Evolutionary conservation across 495 filamentous ascomycete species (phyloP), one percentile per base, ranked within the genome.

Genomic region (Parathielavia appendiculata): DNA sequence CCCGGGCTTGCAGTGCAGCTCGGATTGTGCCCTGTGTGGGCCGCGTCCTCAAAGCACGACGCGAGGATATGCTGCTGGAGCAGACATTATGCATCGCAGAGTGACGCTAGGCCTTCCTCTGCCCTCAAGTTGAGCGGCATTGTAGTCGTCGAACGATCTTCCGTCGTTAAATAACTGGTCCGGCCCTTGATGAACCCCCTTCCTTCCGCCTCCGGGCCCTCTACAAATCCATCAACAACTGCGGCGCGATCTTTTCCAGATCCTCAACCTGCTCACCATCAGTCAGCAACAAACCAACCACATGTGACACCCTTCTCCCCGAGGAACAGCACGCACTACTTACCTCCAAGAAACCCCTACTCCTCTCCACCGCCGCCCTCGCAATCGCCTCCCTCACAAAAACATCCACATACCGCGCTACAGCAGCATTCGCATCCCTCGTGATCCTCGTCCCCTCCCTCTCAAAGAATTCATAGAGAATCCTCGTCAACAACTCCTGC

Each of bases 371-470:
- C 9, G 84, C 85, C 40, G 89, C 86, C 70, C 93, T 69, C 30
- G 91, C 91, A 65, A 98, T 83, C 32, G 91, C 91, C 75, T 98
- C 93, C 61, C 88, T 79, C 56, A 97, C 89, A 78, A 96, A 98
- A 13, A 88, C 84, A 75, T 95, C 90, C 67, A 96, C 81, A 67
- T 97, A 97, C 74, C 87, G 90, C 4, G 82, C 89, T 34, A 93
- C 81, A 8, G 91, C 83, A 14, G 72, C 76, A 68, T 91, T 85
- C 17, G 93, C 95, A 50, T 91, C 88, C 65, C 85, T 86, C 4
- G 84, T 83, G 39, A 97, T 86, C 67, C 86, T 79, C 3, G 85
- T 92, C 4, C 50, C 81, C 40, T 83, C 79, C 55, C 85, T 77
- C 60, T 78, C 78, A 65, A 96, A 95, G 70, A 86, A 83, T 56